Conservation (phyloP, 2,329 filamentous ascomycete genomes). For the Nothopassalora personata region DNA sequence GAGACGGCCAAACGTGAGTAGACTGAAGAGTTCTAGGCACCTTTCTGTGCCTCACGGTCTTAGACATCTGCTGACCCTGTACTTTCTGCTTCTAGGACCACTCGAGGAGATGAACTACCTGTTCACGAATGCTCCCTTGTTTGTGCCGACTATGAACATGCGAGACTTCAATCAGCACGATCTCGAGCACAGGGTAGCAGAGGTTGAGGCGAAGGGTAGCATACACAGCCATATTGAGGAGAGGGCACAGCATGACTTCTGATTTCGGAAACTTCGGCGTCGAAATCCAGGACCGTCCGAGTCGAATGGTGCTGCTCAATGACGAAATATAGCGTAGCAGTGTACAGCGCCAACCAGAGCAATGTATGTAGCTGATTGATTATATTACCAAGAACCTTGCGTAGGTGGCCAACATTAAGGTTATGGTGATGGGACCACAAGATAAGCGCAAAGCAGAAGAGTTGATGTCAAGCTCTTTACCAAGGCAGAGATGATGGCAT, state of each 20-base stretch:
- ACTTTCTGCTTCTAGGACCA: conserved; percentile 36
- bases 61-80: too few species aligned
- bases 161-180: conserved; percentile 51
- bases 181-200: conserved; percentile 54
- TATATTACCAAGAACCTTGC: neutral
- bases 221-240: conserved; percentile 22
- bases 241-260: neutral
- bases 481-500: too few species aligned
- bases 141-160: conserved; percentile 55
- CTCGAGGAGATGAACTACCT: conserved; percentile 65
- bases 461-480: neutral
- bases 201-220: conserved; percentile 51
- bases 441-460: neutral
- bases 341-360: neutral
- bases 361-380: neutral
- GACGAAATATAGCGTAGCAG: neutral
- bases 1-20: conserved; percentile 51
- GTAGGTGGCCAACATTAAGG: neutral
- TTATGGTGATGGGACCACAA: neutral
- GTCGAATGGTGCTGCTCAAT: neutral
- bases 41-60: too few species aligned
- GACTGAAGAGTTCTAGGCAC: too few species aligned
- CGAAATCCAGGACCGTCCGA: neutral
- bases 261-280: neutral
- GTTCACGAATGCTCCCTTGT: conserved; percentile 56